phyloP scores from a whole-genome alignment of 352 stramenopile species.

The Pythium insidiosum region DNA sequence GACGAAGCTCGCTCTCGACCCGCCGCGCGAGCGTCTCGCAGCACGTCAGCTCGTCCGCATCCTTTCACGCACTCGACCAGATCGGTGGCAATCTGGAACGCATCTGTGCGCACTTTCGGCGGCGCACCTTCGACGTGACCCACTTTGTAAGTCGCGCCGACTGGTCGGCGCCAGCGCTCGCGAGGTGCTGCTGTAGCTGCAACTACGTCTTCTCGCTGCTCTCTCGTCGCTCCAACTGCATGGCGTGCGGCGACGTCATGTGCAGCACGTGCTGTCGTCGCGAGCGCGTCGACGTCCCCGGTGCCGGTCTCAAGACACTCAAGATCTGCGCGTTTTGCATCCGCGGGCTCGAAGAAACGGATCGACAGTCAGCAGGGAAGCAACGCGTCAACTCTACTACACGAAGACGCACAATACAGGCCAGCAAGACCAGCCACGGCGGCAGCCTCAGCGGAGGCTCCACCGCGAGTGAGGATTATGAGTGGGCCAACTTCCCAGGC shows the following conservation, averaged over 20 bases:
- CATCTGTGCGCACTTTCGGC: conserved; percentile 11
- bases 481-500: too few species aligned
- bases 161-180: conserved; percentile 5
- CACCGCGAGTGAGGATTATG: too few species aligned
- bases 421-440: too few species aligned
- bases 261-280: conserved; percentile 9
- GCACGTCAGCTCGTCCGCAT: conserved; percentile 1
- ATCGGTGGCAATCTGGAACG: conserved; percentile 9
- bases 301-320: conserved; percentile 21
- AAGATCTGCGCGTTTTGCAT: conserved; percentile 21
- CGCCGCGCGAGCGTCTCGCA: conserved; percentile 3
- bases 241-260: conserved; percentile 12
- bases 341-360: conserved; percentile 7
- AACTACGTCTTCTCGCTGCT: conserved; percentile 8
- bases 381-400: too few species aligned
- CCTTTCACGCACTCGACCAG: conserved; percentile 8
- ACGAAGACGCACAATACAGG: too few species aligned
- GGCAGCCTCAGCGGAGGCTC: too few species aligned
- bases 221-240: conserved; percentile 13
- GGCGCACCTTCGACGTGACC: conserved; percentile 6
- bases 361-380: too few species aligned
- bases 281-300: conserved; percentile 18
- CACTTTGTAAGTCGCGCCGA: conserved; percentile 4
- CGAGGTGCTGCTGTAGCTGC: conserved; percentile 12
- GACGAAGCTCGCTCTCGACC: background rate